Conservation (phyloP, 768 basidiomycete species). For the Pluteus cervinus region DNA sequence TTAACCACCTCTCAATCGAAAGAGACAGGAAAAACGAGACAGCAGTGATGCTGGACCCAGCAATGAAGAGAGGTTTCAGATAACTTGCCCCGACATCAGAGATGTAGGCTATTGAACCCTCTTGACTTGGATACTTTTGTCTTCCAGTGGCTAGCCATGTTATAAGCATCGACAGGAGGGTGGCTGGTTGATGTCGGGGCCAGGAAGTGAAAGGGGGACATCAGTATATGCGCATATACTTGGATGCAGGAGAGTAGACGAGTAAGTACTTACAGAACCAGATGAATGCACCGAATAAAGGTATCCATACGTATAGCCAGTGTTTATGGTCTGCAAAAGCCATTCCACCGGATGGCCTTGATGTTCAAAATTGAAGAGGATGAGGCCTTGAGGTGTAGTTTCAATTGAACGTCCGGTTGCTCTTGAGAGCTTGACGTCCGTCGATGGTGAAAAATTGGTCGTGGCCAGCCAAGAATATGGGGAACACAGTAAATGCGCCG, state of each 20-base stretch:
- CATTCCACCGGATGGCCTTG: slow-evolving; percentile 13
- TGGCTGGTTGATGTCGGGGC: slow-evolving; percentile 26
- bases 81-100: slow-evolving; percentile 71
- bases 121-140: slow-evolving; percentile 50
- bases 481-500: no score
- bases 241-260: not conserved
- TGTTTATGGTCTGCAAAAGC: slow-evolving; percentile 31
- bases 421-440: no score
- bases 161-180: slow-evolving; percentile 63
- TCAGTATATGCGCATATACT: not conserved
- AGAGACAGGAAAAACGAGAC: slow-evolving; percentile 57
- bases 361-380: slow-evolving; percentile 14
- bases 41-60: slow-evolving; percentile 58
- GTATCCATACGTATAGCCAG: slow-evolving; percentile 63
- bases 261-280: slow-evolving; percentile 50
- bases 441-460: no score
- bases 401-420: no score
- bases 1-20: slow-evolving; percentile 52
- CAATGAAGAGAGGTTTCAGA: slow-evolving; percentile 72
- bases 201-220: not conserved
- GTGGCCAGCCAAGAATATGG: no score
- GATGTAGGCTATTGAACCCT: slow-evolving; percentile 62
- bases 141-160: slow-evolving; percentile 65
- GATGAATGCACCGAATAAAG: slow-evolving; percentile 49
- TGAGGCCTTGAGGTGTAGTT: no score